Evolutionary conservation across 2,329 filamentous ascomycete genomes (phyloP).

Genomic region (Sclerotinia spermophila): DNA sequence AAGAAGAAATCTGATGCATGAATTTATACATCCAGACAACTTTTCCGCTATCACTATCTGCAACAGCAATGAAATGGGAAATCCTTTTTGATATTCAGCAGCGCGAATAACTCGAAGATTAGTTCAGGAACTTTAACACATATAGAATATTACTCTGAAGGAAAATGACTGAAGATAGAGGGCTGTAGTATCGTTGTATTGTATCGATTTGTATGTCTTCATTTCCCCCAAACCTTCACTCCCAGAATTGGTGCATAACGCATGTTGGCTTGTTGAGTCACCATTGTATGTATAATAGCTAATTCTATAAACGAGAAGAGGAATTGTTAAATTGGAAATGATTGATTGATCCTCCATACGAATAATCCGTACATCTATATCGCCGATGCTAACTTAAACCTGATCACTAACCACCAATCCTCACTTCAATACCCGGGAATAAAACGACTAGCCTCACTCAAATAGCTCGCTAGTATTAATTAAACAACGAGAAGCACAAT

Average conservation of each 20-base stretch:
- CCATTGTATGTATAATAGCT: neutral
- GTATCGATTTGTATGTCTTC: neutral
- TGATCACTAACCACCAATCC: neutral
- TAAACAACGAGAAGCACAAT: no score
- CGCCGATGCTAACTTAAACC: neutral
- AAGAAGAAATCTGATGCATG: accelerated
- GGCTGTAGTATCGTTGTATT: neutral
- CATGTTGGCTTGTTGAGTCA: neutral
- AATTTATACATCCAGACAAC: neutral
- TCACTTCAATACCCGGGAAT: neutral
- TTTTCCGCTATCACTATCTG: neutral
- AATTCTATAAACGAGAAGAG: neutral
- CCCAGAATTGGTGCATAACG: neutral
- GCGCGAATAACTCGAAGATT: neutral
- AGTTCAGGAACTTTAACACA: neutral
- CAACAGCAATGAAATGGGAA: neutral
- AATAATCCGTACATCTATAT: neutral
- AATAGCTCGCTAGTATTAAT: accelerated
- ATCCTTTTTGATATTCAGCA: neutral
- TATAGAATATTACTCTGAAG: neutral
- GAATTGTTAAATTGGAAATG: neutral
- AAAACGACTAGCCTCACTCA: neutral
- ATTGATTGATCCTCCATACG: neutral
- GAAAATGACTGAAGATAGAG: neutral
- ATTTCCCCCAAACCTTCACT: neutral